A percentile compares a stretch with the other conserved stretches of the same genome.
Conservation (phyloP, 768 basidiomycete genomes). For the Mycena venus region DNA sequence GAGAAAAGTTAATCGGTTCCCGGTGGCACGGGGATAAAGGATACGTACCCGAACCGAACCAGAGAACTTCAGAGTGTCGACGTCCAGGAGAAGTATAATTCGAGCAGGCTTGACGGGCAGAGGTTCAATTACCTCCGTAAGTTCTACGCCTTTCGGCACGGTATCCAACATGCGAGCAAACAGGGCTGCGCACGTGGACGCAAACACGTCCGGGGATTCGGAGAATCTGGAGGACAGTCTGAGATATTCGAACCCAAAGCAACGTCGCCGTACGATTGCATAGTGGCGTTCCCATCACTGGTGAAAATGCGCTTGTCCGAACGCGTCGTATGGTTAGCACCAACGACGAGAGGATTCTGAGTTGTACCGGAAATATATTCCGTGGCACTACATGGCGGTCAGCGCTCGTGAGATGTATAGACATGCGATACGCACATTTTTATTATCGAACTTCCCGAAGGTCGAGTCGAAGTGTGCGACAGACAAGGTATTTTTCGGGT, state of each 20-base stretch:
- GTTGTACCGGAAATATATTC: slow-evolving; percentile 5
- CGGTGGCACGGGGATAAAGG: not conserved
- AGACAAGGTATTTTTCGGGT: not conserved
- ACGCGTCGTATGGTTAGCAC: not conserved
- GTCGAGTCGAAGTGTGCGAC: slow-evolving; percentile 5
- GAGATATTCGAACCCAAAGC: too few species aligned
- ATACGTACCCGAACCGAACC: not conserved
- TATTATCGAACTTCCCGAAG: too few species aligned
- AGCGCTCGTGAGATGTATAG: not conserved
- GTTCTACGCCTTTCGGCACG: not conserved
- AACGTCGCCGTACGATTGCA: not conserved
- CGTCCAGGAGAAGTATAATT: not conserved
- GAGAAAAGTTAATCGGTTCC: not conserved
- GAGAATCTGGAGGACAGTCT: not conserved
- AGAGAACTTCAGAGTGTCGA: not conserved
- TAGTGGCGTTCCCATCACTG: slow-evolving; percentile 11
- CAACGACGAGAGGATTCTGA: slow-evolving; percentile 2
- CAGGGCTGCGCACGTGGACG: not conserved
- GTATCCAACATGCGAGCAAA: slow-evolving; percentile 14
- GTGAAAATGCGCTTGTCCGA: not conserved
- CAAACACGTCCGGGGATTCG: not conserved
- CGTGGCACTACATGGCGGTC: not conserved
- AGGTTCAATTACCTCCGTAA: slow-evolving; percentile 1
- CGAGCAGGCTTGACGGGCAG: not conserved
- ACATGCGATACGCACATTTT: not conserved